phyloP scores from a whole-genome alignment of 306 rosid species.

The Pueraria montana region DNA sequence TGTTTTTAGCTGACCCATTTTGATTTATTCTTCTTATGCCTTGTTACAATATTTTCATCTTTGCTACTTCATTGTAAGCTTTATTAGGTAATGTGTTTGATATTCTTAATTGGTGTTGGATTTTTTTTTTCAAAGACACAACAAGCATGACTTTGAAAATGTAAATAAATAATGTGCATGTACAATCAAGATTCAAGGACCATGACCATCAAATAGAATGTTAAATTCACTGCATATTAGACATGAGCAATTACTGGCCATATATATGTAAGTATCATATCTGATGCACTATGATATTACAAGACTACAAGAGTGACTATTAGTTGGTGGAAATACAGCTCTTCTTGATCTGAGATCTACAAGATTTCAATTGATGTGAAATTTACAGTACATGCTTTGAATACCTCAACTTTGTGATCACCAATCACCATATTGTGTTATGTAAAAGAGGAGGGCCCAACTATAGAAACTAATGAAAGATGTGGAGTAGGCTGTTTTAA shows the following conservation, averaged over 20 bases:
- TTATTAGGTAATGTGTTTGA: neutral
- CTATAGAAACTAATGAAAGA: slow-evolving; percentile 6
- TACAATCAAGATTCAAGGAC: slow-evolving; percentile 11
- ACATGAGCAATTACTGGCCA: neutral
- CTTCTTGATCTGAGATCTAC: slow-evolving; percentile 17
- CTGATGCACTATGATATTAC: neutral
- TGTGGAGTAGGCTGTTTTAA: slow-evolving; percentile 17
- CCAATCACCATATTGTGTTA: neutral
- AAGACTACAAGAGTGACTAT: neutral
- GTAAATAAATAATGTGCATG: neutral
- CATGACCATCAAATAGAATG: neutral
- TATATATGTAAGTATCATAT: neutral
- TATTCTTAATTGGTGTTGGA: slow-evolving; percentile 1
- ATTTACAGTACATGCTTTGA: slow-evolving; percentile 1
- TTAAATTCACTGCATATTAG: neutral
- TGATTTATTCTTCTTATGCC: slow-evolving; percentile 16
- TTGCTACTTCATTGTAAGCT: slow-evolving; percentile 10
- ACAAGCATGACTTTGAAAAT: neutral
- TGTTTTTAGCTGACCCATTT: slow-evolving; percentile 28
- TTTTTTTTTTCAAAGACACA: neutral
- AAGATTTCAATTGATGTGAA: neutral
- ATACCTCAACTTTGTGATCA: slow-evolving; percentile 32
- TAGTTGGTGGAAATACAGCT: slow-evolving; percentile 23
- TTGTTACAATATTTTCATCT: slow-evolving; percentile 18
- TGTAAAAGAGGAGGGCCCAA: neutral